These are phyloP conservation scores for Gossypioides kirkii DNA, from an alignment of 345 rosid species.

Conservation along the genomic window DNA sequence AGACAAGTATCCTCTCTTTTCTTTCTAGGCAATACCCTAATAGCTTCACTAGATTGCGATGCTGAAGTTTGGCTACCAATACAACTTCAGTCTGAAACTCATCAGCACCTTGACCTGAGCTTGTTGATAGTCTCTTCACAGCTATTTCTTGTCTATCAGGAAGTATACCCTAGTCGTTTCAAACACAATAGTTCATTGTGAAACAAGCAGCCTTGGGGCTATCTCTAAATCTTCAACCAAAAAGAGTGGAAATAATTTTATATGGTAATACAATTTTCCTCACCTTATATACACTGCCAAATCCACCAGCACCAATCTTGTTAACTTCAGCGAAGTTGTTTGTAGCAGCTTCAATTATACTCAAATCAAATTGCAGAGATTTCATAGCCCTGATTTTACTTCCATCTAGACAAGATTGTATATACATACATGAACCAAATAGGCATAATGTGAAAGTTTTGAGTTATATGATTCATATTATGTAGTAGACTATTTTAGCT, in stretches of 20 bases:
- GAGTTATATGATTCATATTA: background rate
- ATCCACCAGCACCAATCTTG: conserved; percentile 19
- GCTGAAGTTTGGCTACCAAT: conserved; percentile 3
- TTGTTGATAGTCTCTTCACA: conserved; percentile 17
- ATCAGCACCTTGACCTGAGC: conserved; percentile 16
- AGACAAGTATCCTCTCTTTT: background rate
- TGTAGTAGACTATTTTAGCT: background rate
- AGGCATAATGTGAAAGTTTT: background rate
- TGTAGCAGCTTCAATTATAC: conserved; percentile 9
- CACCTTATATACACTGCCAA: conserved; percentile 17
- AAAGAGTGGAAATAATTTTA: background rate
- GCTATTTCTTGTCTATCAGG: conserved; percentile 19
- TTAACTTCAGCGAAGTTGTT: background rate
- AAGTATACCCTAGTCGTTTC: conserved; percentile 4
- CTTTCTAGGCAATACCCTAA: background rate
- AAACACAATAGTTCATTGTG: background rate
- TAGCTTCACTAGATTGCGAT: background rate
- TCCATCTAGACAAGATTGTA: background rate
- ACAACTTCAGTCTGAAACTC: conserved; percentile 22
- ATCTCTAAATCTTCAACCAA: background rate
- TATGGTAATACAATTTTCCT: background rate
- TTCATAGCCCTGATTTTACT: background rate
- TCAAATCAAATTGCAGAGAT: conserved; percentile 14
- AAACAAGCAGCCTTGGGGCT: background rate
- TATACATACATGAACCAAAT: background rate